Conservation (phyloP, 2,329 filamentous ascomycete genomes). For the Talaromyces sp. region DNA sequence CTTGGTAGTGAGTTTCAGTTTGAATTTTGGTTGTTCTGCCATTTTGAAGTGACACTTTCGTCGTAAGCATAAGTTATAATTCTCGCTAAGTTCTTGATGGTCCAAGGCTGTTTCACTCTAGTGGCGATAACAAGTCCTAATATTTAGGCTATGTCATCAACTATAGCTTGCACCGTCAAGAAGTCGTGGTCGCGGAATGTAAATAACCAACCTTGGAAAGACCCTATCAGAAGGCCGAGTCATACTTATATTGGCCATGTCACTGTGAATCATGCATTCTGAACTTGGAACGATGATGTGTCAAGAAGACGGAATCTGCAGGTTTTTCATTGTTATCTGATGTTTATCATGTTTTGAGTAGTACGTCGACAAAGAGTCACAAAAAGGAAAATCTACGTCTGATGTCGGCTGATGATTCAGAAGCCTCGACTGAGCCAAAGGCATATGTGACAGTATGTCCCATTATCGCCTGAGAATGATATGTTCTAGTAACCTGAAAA, state of each 20-base stretch:
- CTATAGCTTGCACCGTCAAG: background rate
- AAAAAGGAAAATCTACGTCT: background rate
- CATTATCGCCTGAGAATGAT: background rate
- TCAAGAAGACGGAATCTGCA: background rate
- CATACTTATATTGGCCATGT: background rate
- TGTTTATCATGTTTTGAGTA: background rate
- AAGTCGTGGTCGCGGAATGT: background rate
- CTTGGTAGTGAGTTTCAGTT: background rate
- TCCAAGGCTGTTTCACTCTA: background rate
- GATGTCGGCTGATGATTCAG: background rate
- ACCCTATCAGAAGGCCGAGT: background rate
- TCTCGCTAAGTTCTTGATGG: background rate
- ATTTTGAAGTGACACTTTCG: background rate
- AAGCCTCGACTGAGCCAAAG: background rate
- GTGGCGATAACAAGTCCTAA: background rate
- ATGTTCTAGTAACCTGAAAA: background rate
- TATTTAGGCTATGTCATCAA: background rate
- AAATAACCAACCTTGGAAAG: background rate
- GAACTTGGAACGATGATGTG: background rate
- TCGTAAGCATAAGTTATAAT: background rate
- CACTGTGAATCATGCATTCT: background rate
- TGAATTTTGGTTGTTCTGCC: background rate
- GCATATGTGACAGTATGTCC: background rate
- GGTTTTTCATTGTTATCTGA: background rate
- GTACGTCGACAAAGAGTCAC: background rate